Percentiles rank a stretch among this genome's conserved stretches.
Conservation (phyloP, 1,284 basidiomycete species). For the Moniliophthora roreri region DNA sequence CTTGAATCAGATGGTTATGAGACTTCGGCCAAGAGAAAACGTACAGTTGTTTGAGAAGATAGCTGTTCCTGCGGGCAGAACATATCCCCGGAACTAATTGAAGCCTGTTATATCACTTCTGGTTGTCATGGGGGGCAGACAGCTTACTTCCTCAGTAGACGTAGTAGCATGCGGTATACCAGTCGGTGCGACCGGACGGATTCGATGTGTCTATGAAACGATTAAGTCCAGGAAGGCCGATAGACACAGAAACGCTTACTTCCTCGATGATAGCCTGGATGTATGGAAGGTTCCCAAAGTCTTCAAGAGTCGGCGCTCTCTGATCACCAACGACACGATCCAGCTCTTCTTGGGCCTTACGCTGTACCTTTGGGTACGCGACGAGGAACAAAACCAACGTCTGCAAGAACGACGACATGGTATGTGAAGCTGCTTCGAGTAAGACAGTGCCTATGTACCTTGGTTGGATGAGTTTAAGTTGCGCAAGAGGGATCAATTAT, state of each 20-base stretch:
- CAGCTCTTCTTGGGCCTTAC: slow-evolving; percentile 34
- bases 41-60: slow-evolving; percentile 22
- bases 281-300: slow-evolving; percentile 33
- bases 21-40: slow-evolving; percentile 1
- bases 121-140: slow-evolving; percentile 3
- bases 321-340: slow-evolving; percentile 35
- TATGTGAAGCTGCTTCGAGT: slow-evolving; percentile 19
- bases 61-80: slow-evolving; percentile 16
- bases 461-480: not conserved
- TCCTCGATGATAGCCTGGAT: slow-evolving; percentile 36
- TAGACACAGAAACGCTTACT: slow-evolving; percentile 15
- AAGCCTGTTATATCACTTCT: slow-evolving; percentile 17
- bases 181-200: too few species aligned
- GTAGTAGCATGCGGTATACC: not conserved
- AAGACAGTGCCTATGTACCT: slow-evolving; percentile 19
- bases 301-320: slow-evolving; percentile 31
- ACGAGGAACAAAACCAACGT: slow-evolving; percentile 15
- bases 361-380: slow-evolving; percentile 18
- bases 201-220: slow-evolving; percentile 16
- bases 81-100: slow-evolving; percentile 8
- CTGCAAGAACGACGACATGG: slow-evolving; percentile 17
- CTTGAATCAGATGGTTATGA: not conserved
- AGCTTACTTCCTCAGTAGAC: not conserved
- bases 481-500: not conserved
- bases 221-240: too few species aligned